A percentile compares a stretch with the other conserved stretches of the same genome.
These are phyloP conservation scores for Glebionis coronaria DNA, from an alignment of 129 eudicot genomes.

Conservation along the genomic window DNA sequence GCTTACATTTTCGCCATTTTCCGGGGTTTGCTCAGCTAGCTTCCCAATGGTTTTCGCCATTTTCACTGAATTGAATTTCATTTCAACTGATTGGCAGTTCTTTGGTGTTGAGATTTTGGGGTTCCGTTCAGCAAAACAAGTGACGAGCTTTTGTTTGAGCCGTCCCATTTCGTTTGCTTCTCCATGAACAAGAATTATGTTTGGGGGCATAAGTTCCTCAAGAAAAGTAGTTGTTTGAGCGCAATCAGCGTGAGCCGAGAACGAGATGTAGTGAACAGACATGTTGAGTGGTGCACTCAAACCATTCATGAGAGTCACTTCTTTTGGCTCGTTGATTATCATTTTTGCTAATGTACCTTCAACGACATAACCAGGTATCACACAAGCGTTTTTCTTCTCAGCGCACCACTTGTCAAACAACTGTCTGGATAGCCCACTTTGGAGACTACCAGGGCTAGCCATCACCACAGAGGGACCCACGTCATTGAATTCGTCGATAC, in stretches of 20 bases:
- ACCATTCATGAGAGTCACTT: slow-evolving; percentile 85
- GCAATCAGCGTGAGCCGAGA: slow-evolving; percentile 94
- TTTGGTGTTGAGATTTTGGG: slow-evolving; percentile 80
- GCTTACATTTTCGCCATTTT: slow-evolving; percentile 68
- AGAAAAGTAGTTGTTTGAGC: slow-evolving; percentile 87
- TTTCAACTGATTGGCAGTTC: slow-evolving; percentile 90
- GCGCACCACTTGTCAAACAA: slow-evolving; percentile 92
- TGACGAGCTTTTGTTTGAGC: slow-evolving; percentile 74
- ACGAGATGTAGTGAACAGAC: slow-evolving; percentile 92
- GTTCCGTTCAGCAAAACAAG: slow-evolving; percentile 74
- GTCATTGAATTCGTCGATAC: slow-evolving; percentile 74
- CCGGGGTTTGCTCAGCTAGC: slow-evolving; percentile 80
- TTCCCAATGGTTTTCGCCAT: slow-evolving; percentile 92
- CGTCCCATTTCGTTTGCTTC: slow-evolving; percentile 97
- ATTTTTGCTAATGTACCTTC: slow-evolving; percentile 89
- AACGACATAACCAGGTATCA: slow-evolving; percentile 83
- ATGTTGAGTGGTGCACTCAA: slow-evolving; percentile 83
- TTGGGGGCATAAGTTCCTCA: slow-evolving; percentile 96
- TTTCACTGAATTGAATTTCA: slow-evolving; percentile 83
- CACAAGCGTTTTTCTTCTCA: slow-evolving; percentile 87
- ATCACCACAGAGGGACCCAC: slow-evolving; percentile 92
- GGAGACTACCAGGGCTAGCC: slow-evolving; percentile 97
- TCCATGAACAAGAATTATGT: slow-evolving; percentile 90
- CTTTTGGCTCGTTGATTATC: slow-evolving; percentile 90
- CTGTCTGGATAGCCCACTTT: slow-evolving; percentile 91